A percentile compares a stretch with the other conserved stretches of the same genome.
Evolutionary conservation across 164 flowering plant species (phyloP).

Genomic region (Saururus chinensis): DNA sequence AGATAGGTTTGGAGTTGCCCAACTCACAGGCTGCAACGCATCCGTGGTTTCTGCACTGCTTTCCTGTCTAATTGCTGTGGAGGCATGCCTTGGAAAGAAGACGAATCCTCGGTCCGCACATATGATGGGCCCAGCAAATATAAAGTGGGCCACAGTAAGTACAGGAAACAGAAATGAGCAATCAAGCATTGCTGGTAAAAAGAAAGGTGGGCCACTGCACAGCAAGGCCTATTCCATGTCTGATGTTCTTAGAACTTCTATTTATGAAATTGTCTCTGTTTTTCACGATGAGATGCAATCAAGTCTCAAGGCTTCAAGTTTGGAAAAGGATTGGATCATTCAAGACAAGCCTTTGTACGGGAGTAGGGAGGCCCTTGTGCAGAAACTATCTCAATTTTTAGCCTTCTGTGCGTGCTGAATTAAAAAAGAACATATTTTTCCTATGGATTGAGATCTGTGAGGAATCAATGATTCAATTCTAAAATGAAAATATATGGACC

Average conservation of each 20-base stretch:
- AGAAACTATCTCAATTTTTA: conserved; percentile 59
- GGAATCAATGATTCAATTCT: not conserved
- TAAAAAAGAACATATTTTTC: too few relatives aligned
- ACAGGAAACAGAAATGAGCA: conserved; percentile 39
- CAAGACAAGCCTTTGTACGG: conserved; percentile 51
- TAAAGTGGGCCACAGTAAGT: conserved; percentile 59
- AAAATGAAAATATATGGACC: too few relatives aligned
- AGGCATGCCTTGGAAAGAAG: conserved; percentile 84
- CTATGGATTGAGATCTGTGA: not conserved
- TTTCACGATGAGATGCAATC: conserved; percentile 69
- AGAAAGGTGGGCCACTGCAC: conserved; percentile 39
- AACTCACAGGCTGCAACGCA: conserved; percentile 80
- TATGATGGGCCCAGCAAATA: conserved; percentile 52
- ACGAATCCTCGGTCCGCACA: conserved; percentile 50
- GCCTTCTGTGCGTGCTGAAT: conserved; percentile 40
- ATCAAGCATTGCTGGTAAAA: conserved; percentile 22
- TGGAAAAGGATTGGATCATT: conserved; percentile 75
- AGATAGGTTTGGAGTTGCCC: conserved; percentile 87
- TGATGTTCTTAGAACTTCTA: conserved; percentile 65
- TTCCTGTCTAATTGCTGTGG: conserved; percentile 73
- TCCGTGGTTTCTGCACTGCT: conserved; percentile 60
- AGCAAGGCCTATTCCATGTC: conserved; percentile 72
- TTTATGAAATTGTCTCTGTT: conserved; percentile 54
- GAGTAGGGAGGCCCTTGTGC: conserved; percentile 53
- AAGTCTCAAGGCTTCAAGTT: conserved; percentile 38